phyloP scores from a whole-genome alignment of 768 basidiomycete genomes.

The Lepiota venenata region DNA sequence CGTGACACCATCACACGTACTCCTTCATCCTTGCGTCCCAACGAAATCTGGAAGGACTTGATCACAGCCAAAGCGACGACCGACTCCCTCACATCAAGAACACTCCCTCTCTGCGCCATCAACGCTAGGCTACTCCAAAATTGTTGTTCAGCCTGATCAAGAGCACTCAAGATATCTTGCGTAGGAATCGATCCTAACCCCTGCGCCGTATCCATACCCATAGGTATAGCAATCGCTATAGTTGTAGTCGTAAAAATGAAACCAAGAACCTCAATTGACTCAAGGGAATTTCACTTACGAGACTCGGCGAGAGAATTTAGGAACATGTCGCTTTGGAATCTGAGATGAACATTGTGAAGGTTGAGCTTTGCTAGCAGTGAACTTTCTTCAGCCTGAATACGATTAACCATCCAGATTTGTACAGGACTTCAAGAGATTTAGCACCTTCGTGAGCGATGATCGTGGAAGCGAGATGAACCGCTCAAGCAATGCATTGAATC shows the following conservation, averaged over 20 bases:
- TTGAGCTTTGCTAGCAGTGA: slow-evolving; percentile 75
- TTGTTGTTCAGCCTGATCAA: slow-evolving; percentile 66
- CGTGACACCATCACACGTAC: slow-evolving; percentile 56
- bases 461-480: slow-evolving; percentile 54
- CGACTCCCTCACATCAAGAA: slow-evolving; percentile 72
- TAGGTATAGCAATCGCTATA: slow-evolving; percentile 78
- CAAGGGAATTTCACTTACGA: slow-evolving; percentile 46
- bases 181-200: slow-evolving; percentile 39
- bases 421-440: slow-evolving; percentile 7
- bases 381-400: slow-evolving; percentile 65
- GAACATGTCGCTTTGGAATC: slow-evolving; percentile 84
- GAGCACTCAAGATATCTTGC: slow-evolving; percentile 53
- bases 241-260: slow-evolving; percentile 7
- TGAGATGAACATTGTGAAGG: slow-evolving; percentile 71
- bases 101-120: slow-evolving; percentile 55
- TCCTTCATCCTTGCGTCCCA: slow-evolving; percentile 55
- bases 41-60: slow-evolving; percentile 72
- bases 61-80: slow-evolving; percentile 69
- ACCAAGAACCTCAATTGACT: background rate
- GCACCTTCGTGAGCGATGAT: slow-evolving; percentile 56
- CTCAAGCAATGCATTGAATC: slow-evolving; percentile 52
- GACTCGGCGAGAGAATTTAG: slow-evolving; percentile 90
- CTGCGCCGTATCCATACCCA: slow-evolving; percentile 58
- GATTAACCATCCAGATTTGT: background rate
- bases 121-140: slow-evolving; percentile 64